Base-by-base conservation (phyloP, 202 grass and related monocot genomes). In the Panicum hallii region DNA sequence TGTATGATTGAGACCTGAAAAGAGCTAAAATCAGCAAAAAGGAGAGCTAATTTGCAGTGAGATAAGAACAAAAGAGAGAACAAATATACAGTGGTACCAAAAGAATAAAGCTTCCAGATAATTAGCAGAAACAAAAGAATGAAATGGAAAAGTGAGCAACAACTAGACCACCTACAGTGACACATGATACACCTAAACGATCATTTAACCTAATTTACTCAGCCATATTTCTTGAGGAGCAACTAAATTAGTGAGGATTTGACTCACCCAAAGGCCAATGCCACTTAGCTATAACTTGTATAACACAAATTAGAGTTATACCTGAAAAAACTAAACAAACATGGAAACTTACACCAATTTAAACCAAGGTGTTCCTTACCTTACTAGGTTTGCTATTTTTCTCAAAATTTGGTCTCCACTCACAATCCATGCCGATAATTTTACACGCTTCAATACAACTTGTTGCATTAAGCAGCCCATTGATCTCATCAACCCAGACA, bases 331-430 rank as follows among this genome's bases (percentile, higher is more conserved):
- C 11, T 19, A 82, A 54, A 32, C 11, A 88, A 58, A 83, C 5
- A 78, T 64, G 19, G 43, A 85, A 78, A 86, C 9, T 45, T 23
- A 70, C 22, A 89, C 3, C 5, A 48, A 67, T 83, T 73, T 61
- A 81, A 32, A 85, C 17, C 42, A 74, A 73, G 40, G 64, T 80
- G 38, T 78, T 55, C 79, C 17, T 82, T 67, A 95, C 95, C 91
- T 95, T 98, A 77, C 72, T 95, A 34, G 85, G 91, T 90, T 82
- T 95, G 87, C 87, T 85, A 56, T 93, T 91, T 89, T 95, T 98
- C 79, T 98, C 93, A 66, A 81, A 98, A 80, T 98, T 98, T 90
- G 93, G 93, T 79, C 91, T 95, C 95, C 95, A 98, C 75, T 98
- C 93, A 4, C 93, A 98, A 82, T 98, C 95, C 67, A 98, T 68